These are phyloP conservation scores for Pinus tabuliformis DNA, from an alignment of 75 land plant genomes.

Conservation along the genomic window DNA sequence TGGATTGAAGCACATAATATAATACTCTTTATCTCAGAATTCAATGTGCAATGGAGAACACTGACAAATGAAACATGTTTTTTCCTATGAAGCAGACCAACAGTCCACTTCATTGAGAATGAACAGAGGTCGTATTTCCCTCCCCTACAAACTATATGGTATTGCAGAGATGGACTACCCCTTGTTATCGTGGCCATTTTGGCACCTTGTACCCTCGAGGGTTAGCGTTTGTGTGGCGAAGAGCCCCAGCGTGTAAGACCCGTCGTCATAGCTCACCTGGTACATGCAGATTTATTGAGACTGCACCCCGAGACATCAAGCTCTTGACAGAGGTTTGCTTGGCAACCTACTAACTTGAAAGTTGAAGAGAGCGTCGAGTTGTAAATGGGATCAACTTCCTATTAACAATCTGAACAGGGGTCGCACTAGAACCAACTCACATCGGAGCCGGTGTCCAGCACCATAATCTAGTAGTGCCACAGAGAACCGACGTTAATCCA, in stretches of 20 bases:
- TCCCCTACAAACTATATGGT: too few species aligned
- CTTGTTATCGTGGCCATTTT: too few species aligned
- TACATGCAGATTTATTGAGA: constrained; percentile 37
- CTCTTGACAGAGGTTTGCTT: constrained; percentile 16
- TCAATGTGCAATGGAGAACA: too few species aligned
- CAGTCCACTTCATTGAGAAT: too few species aligned
- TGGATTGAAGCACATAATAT: too few species aligned
- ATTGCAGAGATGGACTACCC: too few species aligned
- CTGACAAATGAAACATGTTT: too few species aligned
- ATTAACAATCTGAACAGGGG: constrained; percentile 63
- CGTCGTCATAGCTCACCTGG: constrained; percentile 68
- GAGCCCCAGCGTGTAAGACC: constrained; percentile 36
- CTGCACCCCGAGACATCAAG: constrained; percentile 39
- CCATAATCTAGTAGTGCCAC: constrained; percentile 20
- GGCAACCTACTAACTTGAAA: constrained; percentile 23
- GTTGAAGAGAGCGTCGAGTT: constrained; percentile 44
- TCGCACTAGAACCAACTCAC: constrained; percentile 64
- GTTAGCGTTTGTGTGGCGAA: too few species aligned
- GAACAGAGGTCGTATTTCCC: too few species aligned
- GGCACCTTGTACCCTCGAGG: too few species aligned
- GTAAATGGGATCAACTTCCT: constrained; percentile 52
- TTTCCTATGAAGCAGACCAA: too few species aligned
- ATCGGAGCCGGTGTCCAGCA: constrained; percentile 71
- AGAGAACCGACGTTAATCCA: constrained; percentile 46
- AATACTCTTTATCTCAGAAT: too few species aligned